Base-by-base conservation (phyloP, 768 basidiomycete species). In the Termitomyces sp. region DNA sequence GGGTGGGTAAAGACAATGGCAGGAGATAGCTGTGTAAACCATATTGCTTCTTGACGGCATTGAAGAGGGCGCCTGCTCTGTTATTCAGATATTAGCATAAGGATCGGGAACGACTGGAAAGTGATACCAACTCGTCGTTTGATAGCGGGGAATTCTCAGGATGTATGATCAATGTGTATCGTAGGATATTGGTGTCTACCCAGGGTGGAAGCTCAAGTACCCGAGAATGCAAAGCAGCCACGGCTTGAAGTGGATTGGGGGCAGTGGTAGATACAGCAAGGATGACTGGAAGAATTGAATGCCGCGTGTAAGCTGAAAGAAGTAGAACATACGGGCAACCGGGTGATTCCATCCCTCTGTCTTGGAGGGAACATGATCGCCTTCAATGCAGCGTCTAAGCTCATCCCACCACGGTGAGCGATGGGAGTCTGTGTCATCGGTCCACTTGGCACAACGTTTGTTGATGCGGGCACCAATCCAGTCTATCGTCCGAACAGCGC, bases 381-480 rank as follows among this genome's bases (percentile, higher is more conserved):
- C 91, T 69, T 94, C 88, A 1, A 82, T 80, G 71, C 92, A 94
- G 11, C 85, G 80, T 66, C 81, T 79, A 43, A 94, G 79, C 70
- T 94, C 92, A 64, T 92, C 88, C 92, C 92, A 94, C 92, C 92
- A 94, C 1, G 91, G 92, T 10, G 89, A 85, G 54, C 83, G 76
- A 48, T 75, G 58, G 1, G 67, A 52, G 46, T 81, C 75, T 42
- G 71, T 74, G 49, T 80, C 78, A 11, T 75, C 84, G 36, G 91
- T 80, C 92, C 92, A 94, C 69, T 79, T 83, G 8, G 80, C 73
- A 61, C 86, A 86, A 60, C 85, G 80, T 63, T 78, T 80, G 46
- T 78, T 74, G 57, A 94, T 86, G 52, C 92, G 85, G 11, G 84
- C 83, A 42, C 88, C 82, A 64, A 94, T 88, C 92, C 92, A 94